Percentiles rank a stretch among this genome's conserved stretches.
Conservation (phyloP, 306 rosid species). For the Cicer cuneatum region DNA sequence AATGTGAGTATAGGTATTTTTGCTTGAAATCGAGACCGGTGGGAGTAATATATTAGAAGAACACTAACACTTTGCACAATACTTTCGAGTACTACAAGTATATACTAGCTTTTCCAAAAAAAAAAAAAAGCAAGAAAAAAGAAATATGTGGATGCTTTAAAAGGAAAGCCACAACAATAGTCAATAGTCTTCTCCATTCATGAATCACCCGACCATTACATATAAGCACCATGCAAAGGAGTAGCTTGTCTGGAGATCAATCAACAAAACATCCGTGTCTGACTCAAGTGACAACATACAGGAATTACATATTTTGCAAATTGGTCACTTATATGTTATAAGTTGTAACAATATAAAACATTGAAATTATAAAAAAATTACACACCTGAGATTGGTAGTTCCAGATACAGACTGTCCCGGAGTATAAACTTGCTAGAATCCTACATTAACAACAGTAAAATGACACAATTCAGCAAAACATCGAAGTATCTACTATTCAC, state of each 20-base stretch:
- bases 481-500: constrained; percentile 1
- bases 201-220: constrained; percentile 22
- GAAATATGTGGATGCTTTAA: constrained; percentile 20
- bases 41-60: constrained; percentile 18
- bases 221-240: constrained; percentile 58
- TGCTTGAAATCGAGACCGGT: neutral
- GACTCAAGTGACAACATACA: constrained; percentile 60
- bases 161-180: constrained; percentile 20
- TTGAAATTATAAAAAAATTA: constrained; percentile 36
- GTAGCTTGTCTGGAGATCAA: constrained; percentile 52
- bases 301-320: constrained; percentile 6
- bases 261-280: constrained; percentile 83
- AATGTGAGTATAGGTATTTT: neutral
- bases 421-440: constrained; percentile 96
- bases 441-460: constrained; percentile 55
- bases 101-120: neutral
- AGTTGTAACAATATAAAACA: constrained; percentile 2
- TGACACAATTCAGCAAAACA: constrained; percentile 39
- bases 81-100: constrained; percentile 42
- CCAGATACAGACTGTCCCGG: constrained; percentile 98
- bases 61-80: constrained; percentile 24
- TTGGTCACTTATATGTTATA: neutral
- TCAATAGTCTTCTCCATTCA: constrained; percentile 2
- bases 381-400: constrained; percentile 98
- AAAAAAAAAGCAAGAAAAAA: neutral